Conservation (phyloP, 2,329 filamentous ascomycete genomes). For the Juglanconis oblonga region DNA sequence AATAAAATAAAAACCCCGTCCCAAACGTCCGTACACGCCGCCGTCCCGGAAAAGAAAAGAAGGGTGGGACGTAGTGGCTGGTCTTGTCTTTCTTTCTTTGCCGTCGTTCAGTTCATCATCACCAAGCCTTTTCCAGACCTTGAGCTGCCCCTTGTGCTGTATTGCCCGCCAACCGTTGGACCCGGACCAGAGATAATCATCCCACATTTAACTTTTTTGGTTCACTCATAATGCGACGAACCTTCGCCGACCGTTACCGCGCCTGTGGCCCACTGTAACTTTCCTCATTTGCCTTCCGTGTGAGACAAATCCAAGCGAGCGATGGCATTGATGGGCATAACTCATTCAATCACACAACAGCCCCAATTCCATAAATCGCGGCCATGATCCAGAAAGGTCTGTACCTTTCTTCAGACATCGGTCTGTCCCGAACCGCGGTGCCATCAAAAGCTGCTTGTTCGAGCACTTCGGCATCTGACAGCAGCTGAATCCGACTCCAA, state of each 20-base stretch:
- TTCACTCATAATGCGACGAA: conserved; percentile 3
- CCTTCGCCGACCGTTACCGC: background rate
- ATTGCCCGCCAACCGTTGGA: background rate
- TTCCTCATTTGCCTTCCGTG: background rate
- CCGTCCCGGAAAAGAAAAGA: background rate
- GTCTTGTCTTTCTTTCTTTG: conserved; percentile 1
- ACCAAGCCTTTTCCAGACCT: conserved; percentile 1
- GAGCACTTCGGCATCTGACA: background rate
- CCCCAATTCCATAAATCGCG: conserved; percentile 1
- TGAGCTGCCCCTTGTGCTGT: conserved; percentile 8
- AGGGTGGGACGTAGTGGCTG: background rate
- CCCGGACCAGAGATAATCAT: conserved; percentile 8
- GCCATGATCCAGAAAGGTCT: background rate
- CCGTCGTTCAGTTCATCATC: conserved; percentile 6
- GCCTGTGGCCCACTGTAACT: conserved; percentile 1
- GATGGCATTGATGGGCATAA: background rate
- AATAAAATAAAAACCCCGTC: background rate
- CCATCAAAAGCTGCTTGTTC: background rate
- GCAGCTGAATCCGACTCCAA: background rate
- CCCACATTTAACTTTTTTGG: conserved; percentile 6
- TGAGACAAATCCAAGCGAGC: background rate
- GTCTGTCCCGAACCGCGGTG: background rate
- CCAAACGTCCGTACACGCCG: background rate
- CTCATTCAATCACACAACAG: conserved; percentile 11
- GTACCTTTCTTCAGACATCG: background rate